Conservation (phyloP, 441 rosid genomes). For the Mallotus repandus region DNA sequence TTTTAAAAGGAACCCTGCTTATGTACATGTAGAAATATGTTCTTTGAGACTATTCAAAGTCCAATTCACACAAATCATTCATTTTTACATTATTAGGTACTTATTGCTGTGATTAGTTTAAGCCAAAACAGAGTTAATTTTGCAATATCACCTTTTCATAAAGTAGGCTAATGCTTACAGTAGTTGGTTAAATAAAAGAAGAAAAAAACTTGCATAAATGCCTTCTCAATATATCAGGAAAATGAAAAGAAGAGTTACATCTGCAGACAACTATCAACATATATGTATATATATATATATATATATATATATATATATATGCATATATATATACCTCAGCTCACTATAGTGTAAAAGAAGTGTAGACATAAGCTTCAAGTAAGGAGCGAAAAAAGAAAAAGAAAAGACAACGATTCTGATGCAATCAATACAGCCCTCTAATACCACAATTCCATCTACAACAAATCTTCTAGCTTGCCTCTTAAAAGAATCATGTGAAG, state of each 20-base stretch:
- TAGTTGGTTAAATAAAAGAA: no score
- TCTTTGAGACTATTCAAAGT: not conserved
- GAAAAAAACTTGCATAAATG: not conserved
- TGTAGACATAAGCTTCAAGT: not conserved
- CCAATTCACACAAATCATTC: not conserved
- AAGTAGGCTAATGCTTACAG: no score
- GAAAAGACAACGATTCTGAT: not conserved
- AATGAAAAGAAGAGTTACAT: not conserved
- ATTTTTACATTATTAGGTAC: not conserved
- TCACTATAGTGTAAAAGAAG: not conserved
- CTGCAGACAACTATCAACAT: not conserved
- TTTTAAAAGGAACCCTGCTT: not conserved
- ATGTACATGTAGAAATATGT: not conserved
- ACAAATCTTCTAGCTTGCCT: not conserved
- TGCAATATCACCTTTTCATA: not conserved
- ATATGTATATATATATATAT: no score
- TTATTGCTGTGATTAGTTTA: not conserved
- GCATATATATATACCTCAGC: not conserved
- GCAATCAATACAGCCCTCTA: not conserved
- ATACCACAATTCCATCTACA: not conserved
- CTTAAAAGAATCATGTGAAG: not conserved
- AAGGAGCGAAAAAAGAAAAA: not conserved
- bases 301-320: no score
- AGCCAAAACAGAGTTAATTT: not conserved
- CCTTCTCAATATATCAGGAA: not conserved